Conservation (phyloP, 2,329 filamentous ascomycete genomes). For the Venturia nashicola region DNA sequence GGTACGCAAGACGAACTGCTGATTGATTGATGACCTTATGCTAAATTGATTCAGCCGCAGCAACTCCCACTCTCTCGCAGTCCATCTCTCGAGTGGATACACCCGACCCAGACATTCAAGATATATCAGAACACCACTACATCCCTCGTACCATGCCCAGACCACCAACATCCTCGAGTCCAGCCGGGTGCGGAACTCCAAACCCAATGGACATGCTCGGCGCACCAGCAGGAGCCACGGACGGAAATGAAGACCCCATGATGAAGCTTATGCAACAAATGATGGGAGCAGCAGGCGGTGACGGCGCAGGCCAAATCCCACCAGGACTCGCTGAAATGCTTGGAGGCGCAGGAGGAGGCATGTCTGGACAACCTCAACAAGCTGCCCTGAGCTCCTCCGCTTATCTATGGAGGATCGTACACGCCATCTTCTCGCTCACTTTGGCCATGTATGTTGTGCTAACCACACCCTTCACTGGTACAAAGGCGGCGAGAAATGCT, state of each 20-base stretch:
- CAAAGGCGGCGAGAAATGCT: slow-evolving; percentile 42
- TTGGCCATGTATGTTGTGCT: slow-evolving; percentile 61
- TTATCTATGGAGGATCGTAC: slow-evolving; percentile 59
- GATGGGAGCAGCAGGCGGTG: slow-evolving; percentile 35
- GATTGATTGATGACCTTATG: not conserved
- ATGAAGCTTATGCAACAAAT: slow-evolving; percentile 67
- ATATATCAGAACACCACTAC: slow-evolving; percentile 15
- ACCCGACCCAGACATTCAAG: slow-evolving; percentile 13
- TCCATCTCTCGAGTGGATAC: not conserved
- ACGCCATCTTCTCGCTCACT: slow-evolving; percentile 57
- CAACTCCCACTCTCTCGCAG: not conserved
- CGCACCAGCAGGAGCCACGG: not conserved
- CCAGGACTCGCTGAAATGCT: slow-evolving; percentile 32
- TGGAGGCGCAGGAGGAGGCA: slow-evolving; percentile 21
- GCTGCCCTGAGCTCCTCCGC: slow-evolving; percentile 29
- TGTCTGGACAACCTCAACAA: slow-evolving; percentile 15
- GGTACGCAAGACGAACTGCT: not conserved
- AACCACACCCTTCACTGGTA: slow-evolving; percentile 56
- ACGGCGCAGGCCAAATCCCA: slow-evolving; percentile 19
- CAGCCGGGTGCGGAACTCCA: slow-evolving; percentile 9
- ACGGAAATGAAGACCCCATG: slow-evolving; percentile 47
- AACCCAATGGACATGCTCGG: slow-evolving; percentile 4
- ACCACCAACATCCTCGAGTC: slow-evolving; percentile 39
- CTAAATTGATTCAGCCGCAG: not conserved
- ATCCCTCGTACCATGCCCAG: slow-evolving; percentile 19